These are phyloP conservation scores for Petrea volubilis DNA, from an alignment of 257 asterid genomes.

Conservation along the genomic window DNA sequence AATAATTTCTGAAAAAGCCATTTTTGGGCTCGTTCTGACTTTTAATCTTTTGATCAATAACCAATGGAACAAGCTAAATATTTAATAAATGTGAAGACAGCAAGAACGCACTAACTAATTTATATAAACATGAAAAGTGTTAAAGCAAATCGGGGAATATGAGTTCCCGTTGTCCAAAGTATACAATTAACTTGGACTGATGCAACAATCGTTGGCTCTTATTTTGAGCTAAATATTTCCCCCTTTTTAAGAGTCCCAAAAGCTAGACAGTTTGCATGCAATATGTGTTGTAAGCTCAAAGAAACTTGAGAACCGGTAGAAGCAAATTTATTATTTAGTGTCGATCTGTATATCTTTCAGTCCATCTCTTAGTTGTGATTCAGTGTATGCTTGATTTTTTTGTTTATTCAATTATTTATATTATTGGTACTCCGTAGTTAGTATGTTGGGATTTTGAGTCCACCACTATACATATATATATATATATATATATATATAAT, in stretches of 20 bases:
- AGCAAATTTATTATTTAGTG: no score
- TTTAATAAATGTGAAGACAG: slow-evolving; percentile 22
- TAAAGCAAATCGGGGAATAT: slow-evolving; percentile 25
- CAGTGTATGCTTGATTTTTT: no score
- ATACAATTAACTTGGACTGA: slow-evolving; percentile 33
- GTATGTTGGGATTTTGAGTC: no score
- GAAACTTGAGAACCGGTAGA: neutral
- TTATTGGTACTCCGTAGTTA: no score
- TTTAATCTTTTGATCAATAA: neutral
- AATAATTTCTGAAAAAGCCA: no score
- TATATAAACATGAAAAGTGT: neutral
- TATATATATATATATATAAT: no score
- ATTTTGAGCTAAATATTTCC: neutral
- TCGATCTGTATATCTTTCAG: no score
- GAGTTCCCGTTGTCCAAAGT: slow-evolving; percentile 32
- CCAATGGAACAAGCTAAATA: neutral
- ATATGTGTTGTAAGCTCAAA: slow-evolving; percentile 29
- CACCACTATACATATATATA: no score
- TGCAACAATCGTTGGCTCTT: slow-evolving; percentile 12
- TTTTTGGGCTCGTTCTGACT: no score
- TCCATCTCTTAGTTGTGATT: no score
- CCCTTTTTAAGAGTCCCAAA: slow-evolving; percentile 39
- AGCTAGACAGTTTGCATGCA: slow-evolving; percentile 50
- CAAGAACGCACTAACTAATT: slow-evolving; percentile 15
- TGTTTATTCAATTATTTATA: no score